Evolutionary conservation across 1,284 basidiomycete genomes (phyloP).

Genomic region (Cystobasidiaceae sp.): DNA sequence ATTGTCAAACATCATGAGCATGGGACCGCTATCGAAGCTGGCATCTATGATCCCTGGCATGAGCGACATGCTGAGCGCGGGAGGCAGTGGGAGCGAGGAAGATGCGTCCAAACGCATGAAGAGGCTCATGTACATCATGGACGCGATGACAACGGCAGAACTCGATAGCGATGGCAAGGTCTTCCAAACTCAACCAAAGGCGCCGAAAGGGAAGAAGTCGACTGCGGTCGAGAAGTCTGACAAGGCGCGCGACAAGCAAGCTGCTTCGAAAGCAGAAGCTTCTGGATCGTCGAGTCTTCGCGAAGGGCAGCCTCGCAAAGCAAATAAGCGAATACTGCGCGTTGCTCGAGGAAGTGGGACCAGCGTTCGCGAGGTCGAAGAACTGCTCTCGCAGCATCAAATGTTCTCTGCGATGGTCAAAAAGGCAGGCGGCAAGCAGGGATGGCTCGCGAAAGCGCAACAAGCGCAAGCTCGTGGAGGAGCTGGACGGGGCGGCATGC

Average conservation of each 20-base stretch:
- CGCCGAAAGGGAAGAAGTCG: conserved; percentile 35
- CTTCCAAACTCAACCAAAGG: conserved; percentile 52
- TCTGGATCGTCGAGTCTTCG: background rate
- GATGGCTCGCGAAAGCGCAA: conserved; percentile 81
- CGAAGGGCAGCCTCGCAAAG: conserved; percentile 37
- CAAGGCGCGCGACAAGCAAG: conserved; percentile 27
- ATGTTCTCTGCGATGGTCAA: conserved; percentile 99
- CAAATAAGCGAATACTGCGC: conserved; percentile 75
- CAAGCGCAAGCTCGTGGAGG: conserved; percentile 82
- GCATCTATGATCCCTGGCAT: conserved; percentile 98
- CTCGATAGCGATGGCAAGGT: conserved; percentile 91
- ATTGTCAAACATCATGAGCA: conserved; percentile 94
- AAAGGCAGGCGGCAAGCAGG: conserved; percentile 92
- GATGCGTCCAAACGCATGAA: conserved; percentile 79
- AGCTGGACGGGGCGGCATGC: conserved; percentile 79
- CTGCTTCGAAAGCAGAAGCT: conserved; percentile 16
- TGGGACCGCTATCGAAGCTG: conserved; percentile 97
- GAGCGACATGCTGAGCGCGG: conserved; percentile 68
- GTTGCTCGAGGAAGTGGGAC: conserved; percentile 95
- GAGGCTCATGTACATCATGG: conserved; percentile 97
- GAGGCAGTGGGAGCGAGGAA: conserved; percentile 76
- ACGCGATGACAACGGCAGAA: conserved; percentile 90
- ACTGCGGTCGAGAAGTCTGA: conserved; percentile 20
- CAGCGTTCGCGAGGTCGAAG: conserved; percentile 92
- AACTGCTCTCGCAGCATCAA: conserved; percentile 86